These are phyloP conservation scores for Tulasnella calospora DNA, from an alignment of 768 basidiomycete species.

Conservation along the genomic window DNA sequence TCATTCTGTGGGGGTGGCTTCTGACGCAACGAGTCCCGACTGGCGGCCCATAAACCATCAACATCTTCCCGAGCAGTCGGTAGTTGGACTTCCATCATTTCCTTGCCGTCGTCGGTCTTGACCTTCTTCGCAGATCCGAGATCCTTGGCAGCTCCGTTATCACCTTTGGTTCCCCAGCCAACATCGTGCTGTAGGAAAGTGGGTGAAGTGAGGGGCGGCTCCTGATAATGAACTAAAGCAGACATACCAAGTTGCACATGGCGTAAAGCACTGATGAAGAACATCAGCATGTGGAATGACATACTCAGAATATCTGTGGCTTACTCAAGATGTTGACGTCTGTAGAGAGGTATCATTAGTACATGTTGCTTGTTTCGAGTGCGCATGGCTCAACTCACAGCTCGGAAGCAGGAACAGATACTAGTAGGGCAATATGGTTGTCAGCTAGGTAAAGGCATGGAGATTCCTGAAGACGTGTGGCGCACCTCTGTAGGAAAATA, in stretches of 20 bases:
- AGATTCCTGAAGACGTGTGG: not conserved
- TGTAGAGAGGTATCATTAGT: conserved; percentile 30
- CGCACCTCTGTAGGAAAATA: conserved; percentile 9
- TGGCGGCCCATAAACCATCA: conserved; percentile 79
- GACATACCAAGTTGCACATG: conserved; percentile 53
- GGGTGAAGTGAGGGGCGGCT: not conserved
- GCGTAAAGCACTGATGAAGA: conserved; percentile 71
- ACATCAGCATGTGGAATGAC: conserved; percentile 23
- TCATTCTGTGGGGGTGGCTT: conserved; percentile 70
- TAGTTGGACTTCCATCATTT: conserved; percentile 79
- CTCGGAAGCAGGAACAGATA: conserved; percentile 87
- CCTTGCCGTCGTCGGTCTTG: conserved; percentile 77
- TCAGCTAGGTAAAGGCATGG: not conserved
- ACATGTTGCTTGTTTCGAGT: not conserved
- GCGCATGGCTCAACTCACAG: conserved; percentile 39
- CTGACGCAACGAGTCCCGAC: conserved; percentile 60
- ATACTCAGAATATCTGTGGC: conserved; percentile 32
- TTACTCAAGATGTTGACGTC: conserved; percentile 75
- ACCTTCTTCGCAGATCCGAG: conserved; percentile 87
- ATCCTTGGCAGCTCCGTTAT: conserved; percentile 82
- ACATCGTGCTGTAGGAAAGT: conserved; percentile 41
- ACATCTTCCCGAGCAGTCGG: conserved; percentile 81
- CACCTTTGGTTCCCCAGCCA: conserved; percentile 77
- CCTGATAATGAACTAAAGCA: not conserved
- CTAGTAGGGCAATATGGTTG: conserved; percentile 36